Evolutionary conservation across 2,329 filamentous ascomycete genomes (phyloP), one percentile per base, ranked within the genome.

Genomic region (Aspergillus ibericus): DNA sequence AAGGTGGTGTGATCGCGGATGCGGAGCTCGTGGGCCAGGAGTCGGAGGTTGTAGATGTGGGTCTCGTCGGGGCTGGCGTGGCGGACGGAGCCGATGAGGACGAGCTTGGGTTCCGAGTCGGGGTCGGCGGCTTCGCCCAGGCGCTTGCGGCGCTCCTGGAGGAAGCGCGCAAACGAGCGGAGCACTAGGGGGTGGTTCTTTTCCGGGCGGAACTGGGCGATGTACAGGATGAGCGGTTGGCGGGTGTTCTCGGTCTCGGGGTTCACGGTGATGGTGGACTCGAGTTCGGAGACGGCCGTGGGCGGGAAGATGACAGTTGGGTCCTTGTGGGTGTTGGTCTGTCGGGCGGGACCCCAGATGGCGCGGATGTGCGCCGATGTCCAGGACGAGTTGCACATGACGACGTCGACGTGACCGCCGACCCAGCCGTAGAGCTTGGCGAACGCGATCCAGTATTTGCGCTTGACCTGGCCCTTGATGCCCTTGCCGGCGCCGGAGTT

Each of bases 311-410:
- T 87, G 22, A 95, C 89, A 4, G 85, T 83, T 69, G 72, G 68
- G 70, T 80, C 55, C 70, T 69, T 60, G 78, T 77, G 59, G 76
- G 67, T 81, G 68, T 78, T 79, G 54, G 55, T 66, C 59, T 56
- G 72, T 71, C 75, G 75, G 9, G 67, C 63, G 3, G 80, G 83
- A 0, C 87, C 88, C 93, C 93, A 98, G 7, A 98, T 82, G 7
- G 84, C 83, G 62, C 87, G 84, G 64, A 98, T 89, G 70, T 98
- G 92, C 1, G 78, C 83, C 65, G 95, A 89, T 0, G 95, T 99
- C 95, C 95, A 99, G 59, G 85, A 91, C 5, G 92, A 96, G 76
- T 99, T 99, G 59, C 95, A 96, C 91, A 98, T 96, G 65, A 98
- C 93, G 0, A 96, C 85, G 71, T 99, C 93, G 46, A 97, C 85